These are phyloP conservation scores for Eucalyptus caleyi DNA, from an alignment of 345 rosid species.

Conservation along the genomic window DNA sequence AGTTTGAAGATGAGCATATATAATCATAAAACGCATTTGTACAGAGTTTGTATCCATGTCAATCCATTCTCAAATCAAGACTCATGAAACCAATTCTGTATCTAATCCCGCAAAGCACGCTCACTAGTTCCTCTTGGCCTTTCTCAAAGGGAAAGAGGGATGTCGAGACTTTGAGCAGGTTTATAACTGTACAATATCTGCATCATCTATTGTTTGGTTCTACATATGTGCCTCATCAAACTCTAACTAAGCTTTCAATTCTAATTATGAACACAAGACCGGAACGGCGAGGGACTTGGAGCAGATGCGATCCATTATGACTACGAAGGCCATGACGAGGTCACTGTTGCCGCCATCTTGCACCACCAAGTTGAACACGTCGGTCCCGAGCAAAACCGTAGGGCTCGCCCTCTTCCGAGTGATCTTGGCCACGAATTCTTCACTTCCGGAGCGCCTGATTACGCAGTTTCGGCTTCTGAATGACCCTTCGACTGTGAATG, in stretches of 20 bases:
- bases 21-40: not conserved
- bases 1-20: not conserved
- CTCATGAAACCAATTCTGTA: not conserved
- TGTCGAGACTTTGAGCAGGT: not conserved
- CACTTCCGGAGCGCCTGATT: not conserved
- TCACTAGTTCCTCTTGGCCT: not conserved
- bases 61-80: not conserved
- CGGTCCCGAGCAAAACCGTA: constrained; percentile 20
- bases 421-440: constrained; percentile 14
- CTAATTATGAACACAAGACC: constrained; percentile 12
- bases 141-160: not conserved
- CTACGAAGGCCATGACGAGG: constrained; percentile 32
- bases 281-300: constrained; percentile 2
- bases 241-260: not conserved
- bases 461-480: constrained; percentile 19
- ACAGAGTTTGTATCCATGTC: not conserved
- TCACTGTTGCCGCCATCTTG: constrained; percentile 19
- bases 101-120: not conserved
- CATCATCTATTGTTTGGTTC: not conserved
- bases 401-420: constrained; percentile 18
- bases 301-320: constrained; percentile 36
- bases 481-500: constrained; percentile 28
- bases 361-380: constrained; percentile 33
- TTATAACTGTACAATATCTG: not conserved
- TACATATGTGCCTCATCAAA: not conserved